Base-by-base conservation (phyloP, 495 filamentous ascomycete genomes). In the Trichoderma virens region DNA sequence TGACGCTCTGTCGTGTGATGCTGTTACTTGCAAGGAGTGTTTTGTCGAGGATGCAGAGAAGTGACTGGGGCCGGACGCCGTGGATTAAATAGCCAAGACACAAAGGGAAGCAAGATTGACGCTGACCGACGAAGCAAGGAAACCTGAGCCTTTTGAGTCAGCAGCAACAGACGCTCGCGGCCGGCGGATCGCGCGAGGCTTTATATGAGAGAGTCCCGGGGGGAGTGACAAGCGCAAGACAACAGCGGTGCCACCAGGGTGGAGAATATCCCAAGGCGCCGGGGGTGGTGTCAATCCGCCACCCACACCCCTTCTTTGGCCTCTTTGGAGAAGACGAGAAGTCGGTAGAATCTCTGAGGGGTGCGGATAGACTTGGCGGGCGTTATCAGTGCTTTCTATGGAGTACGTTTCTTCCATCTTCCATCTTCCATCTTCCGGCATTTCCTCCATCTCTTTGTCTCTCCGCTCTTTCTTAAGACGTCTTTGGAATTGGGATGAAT, bases 71-170 rank as follows among this genome's bases (percentile, higher is more conserved):
- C 27, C 34, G 60, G 23, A 25, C 60, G 27, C 60, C 31, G 38
- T 34, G n/a, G 31, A 64, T 43, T 41, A 67, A 35, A 60, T 62
- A 56, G 61, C n/a, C 18, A 67, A 60, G 32, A 65, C 25, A 51
- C 34, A 60, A 65, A 60, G 60, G 31, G 27, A 27, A 56, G 43
- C 60, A 70, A 65, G 77, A 25, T 51, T 51, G 45, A 25, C 51
- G 51, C 25, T 27, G 51, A 14, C 18, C 5, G 41, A 47, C 8
- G n/a, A n/a, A 47, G 20, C 8, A 23, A 47, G n/a, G 43, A 56
- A 27, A 16, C 27, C 51, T 56, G 51, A 56, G 20, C 51, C n/a
- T n/a, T 30, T 56, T 56, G 51, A 56, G 51, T 56, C 51, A 51
- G 30, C 28, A 28, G 28, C 4, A n/a, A n/a, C n/a, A n/a, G n/a